phyloP scores from a whole-genome alignment of 805 yeast species.

The Candida pseudoglaebosa region DNA sequence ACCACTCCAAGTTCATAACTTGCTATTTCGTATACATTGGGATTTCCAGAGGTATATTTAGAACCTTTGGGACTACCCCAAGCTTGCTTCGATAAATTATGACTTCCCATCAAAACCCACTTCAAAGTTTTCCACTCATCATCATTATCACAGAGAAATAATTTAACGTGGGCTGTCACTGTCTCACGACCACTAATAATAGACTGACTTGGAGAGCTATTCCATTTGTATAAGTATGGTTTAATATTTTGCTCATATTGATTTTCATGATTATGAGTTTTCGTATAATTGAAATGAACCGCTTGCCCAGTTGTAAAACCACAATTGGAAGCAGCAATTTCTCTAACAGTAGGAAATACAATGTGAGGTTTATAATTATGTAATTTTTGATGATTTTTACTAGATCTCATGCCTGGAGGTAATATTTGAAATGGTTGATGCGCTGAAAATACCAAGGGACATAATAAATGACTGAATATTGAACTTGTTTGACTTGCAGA shows the following conservation, averaged over 20 bases:
- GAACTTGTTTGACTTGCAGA: slow-evolving; percentile 28
- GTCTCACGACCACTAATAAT: slow-evolving; percentile 27
- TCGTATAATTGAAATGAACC: slow-evolving; percentile 41
- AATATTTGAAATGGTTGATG: slow-evolving; percentile 19
- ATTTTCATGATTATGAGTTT: slow-evolving; percentile 15
- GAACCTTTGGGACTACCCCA: slow-evolving; percentile 54
- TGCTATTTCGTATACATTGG: slow-evolving; percentile 22
- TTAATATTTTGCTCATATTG: slow-evolving; percentile 41
- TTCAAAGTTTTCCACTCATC: slow-evolving; percentile 48
- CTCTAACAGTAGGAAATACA: slow-evolving; percentile 42
- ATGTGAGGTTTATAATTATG: slow-evolving; percentile 31
- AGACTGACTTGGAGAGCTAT: slow-evolving; percentile 10
- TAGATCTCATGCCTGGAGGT: slow-evolving; percentile 22
- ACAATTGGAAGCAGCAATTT: slow-evolving; percentile 35
- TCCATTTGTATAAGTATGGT: slow-evolving; percentile 47
- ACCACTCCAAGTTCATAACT: slow-evolving; percentile 40
- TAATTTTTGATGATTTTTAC: slow-evolving; percentile 17
- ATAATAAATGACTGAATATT: slow-evolving; percentile 44
- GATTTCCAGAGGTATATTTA: slow-evolving; percentile 13
- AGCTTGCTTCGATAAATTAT: slow-evolving; percentile 72
- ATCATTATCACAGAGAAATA: slow-evolving; percentile 52
- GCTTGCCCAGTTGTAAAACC: slow-evolving; percentile 51
- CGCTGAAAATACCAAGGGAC: slow-evolving; percentile 40
- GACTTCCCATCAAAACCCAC: slow-evolving; percentile 74
- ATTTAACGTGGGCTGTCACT: slow-evolving; percentile 65